Base-by-base conservation (phyloP, 2,329 filamentous ascomycete species). In the Microdochium trichocladiopsis region DNA sequence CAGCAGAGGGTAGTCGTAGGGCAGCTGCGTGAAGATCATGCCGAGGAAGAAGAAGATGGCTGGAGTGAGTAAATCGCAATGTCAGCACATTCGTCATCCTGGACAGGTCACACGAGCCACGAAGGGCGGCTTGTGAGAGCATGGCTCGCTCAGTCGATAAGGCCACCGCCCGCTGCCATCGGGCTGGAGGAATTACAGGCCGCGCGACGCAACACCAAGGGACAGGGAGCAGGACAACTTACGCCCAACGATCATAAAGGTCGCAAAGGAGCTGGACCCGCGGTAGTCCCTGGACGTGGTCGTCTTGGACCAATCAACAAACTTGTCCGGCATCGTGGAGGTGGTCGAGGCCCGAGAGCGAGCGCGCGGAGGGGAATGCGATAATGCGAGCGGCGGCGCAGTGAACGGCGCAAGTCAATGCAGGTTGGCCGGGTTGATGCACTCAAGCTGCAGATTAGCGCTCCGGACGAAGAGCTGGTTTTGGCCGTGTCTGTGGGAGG, bases 11-110 rank as follows among this genome's bases (percentile, higher is more conserved):
- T 90, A 94, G 77, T 95, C 94, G 78, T 97, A 99, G 56, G 94
- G 92, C 72, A 97, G 95, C 57, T 86, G 85, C 62, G 91, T 91
- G 81, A 97, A 99, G 71, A 99, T 86, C 70, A 97, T 91, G 62
- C 94, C 94, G 58, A 99, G 87, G 82, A 97, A 96, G 82, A 99
- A 99, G 71, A 90, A 96, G 59, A 88, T 91, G 58, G 88, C 88
- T 92, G 50, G 18, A 47, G 51, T 50, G 50, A 31, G 22, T 25
- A 14, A 24, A 50, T 25, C 10, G 48, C 33, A 16, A 12, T 33
- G 22, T 23, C 23, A 9, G 47, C 47, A 22, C 47, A 23, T 33
- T 25, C 12, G n/a, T 41, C 25, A 37, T 37, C 14, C 14, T 16
- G n/a, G n/a, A n/a, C n/a, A n/a, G n/a, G n/a, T n/a, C n/a, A n/a